Percentiles rank a stretch among this genome's conserved stretches.
Evolutionary conservation across 2,329 filamentous ascomycete genomes (phyloP).

Genomic region (Penicillium paneum): DNA sequence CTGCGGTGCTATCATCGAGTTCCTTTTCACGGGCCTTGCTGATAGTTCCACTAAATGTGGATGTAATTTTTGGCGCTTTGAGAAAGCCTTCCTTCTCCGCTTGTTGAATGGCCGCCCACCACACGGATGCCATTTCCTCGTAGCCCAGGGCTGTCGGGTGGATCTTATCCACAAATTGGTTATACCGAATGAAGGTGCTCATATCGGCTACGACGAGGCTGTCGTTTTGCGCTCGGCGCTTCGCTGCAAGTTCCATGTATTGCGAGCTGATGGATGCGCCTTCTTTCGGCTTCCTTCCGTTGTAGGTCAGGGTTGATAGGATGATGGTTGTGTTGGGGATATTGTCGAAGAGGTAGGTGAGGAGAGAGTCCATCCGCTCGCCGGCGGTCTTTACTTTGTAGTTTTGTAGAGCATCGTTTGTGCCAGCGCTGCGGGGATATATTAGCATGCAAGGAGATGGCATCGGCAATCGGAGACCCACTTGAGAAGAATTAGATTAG

Average conservation of each 20-base stretch:
- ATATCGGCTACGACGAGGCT: slow-evolving; percentile 30
- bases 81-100: slow-evolving; percentile 14
- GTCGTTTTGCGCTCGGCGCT: slow-evolving; percentile 18
- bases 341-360: slow-evolving; percentile 23
- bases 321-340: slow-evolving; percentile 31
- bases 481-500: slow-evolving; percentile 31
- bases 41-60: not conserved
- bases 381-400: slow-evolving; percentile 17
- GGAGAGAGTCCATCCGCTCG: slow-evolving; percentile 24
- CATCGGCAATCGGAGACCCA: not conserved
- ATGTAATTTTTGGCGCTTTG: not conserved
- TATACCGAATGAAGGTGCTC: slow-evolving; percentile 16
- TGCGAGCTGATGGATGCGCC: slow-evolving; percentile 23
- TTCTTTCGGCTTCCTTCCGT: slow-evolving; percentile 2
- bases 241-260: slow-evolving; percentile 23
- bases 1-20: slow-evolving; percentile 8
- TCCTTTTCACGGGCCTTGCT: slow-evolving; percentile 1
- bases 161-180: slow-evolving; percentile 21
- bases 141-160: slow-evolving; percentile 27
- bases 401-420: slow-evolving; percentile 33
- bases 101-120: slow-evolving; percentile 25
- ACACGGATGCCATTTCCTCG: slow-evolving; percentile 27
- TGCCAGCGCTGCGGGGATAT: slow-evolving; percentile 27
- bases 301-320: slow-evolving; percentile 34
- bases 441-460: slow-evolving; percentile 3